Conservation (phyloP, 345 rosid genomes). For the Linum trigynum region DNA sequence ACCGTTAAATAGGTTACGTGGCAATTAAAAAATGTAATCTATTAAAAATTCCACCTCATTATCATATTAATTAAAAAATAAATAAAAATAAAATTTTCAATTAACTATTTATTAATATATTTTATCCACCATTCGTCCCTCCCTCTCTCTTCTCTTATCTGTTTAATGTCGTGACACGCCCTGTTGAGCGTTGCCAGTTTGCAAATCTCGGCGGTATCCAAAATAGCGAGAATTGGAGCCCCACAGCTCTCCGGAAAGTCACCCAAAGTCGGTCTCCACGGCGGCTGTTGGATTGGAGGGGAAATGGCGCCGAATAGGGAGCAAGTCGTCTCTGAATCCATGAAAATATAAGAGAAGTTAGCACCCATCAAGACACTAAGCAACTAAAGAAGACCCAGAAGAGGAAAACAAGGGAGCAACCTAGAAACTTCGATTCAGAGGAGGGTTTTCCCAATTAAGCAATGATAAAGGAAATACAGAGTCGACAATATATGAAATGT, state of each 20-base stretch:
- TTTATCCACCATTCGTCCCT: no score
- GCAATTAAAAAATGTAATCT: no score
- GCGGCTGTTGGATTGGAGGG: conserved; percentile 12
- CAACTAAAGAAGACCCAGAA: neutral
- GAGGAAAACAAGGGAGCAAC: neutral
- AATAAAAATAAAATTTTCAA: no score
- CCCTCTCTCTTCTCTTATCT: no score
- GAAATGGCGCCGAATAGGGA: conserved; percentile 5
- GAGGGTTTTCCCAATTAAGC: no score
- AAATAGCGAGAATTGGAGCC: conserved; percentile 46
- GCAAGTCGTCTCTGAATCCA: conserved; percentile 13
- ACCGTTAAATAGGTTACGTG: no score
- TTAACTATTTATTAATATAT: no score
- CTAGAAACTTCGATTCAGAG: neutral
- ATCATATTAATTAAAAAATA: no score
- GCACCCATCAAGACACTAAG: conserved; percentile 46
- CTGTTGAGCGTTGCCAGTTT: conserved; percentile 57
- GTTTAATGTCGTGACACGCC: conserved; percentile 45
- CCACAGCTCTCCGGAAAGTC: conserved; percentile 82
- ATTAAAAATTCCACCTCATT: no score
- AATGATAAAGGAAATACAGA: neutral
- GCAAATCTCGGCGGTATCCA: conserved; percentile 84
- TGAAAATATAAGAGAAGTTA: conserved; percentile 33
- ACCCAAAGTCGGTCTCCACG: conserved; percentile 38
- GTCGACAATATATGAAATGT: neutral